phyloP scores from a whole-genome alignment of 169 alveolate genomes.

The Amoebophrya sp. region DNA sequence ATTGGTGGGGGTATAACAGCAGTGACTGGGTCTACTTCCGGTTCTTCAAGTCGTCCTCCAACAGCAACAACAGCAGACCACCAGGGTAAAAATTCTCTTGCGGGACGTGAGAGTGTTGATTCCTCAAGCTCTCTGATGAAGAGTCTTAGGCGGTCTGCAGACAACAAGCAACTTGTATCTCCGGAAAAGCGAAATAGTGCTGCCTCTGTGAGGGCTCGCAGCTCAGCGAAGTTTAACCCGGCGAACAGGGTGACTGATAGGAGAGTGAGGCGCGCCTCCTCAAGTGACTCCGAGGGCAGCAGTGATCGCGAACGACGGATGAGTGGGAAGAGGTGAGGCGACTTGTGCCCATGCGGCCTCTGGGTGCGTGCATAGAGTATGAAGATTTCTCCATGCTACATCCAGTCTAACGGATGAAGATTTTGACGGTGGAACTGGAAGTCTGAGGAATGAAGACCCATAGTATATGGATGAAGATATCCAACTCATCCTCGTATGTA shows the following conservation, averaged over 20 bases:
- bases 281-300: no score
- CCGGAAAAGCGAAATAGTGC: not conserved
- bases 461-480: no score
- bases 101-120: not conserved
- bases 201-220: not conserved
- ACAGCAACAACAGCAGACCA: not conserved
- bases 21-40: not conserved
- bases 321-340: no score
- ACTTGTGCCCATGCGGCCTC: no score
- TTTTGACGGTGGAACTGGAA: no score
- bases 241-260: not conserved
- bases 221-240: not conserved
- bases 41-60: not conserved
- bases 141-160: not conserved
- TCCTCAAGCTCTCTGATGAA: not conserved
- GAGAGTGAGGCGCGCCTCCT: not conserved
- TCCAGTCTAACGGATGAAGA: no score
- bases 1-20: not conserved
- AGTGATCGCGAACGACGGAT: no score
- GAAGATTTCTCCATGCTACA: no score
- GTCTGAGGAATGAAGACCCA: no score
- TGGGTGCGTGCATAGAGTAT: no score
- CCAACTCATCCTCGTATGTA: no score
- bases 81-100: not conserved
- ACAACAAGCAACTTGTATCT: not conserved